Evolutionary conservation across 177 flowering plant species (phyloP).

Genomic region (Vitis hybrid): DNA sequence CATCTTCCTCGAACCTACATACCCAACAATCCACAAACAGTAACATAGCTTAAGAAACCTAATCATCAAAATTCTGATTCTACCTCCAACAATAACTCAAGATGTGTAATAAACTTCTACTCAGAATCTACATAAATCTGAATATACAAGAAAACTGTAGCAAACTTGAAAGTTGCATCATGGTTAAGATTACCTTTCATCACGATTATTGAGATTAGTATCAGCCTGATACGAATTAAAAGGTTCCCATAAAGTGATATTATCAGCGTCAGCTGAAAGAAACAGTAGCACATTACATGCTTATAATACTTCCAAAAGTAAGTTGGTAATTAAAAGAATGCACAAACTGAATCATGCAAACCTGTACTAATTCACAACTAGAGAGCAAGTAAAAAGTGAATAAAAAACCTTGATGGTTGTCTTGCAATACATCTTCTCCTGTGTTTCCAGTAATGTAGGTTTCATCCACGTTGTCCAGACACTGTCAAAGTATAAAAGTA

Average conservation of each 20-base stretch:
- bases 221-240: slow-evolving; percentile 42
- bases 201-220: slow-evolving; percentile 35
- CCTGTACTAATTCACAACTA: too few relatives aligned
- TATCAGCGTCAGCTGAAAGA: slow-evolving; percentile 60
- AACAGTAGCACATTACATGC: slow-evolving; percentile 10
- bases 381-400: not conserved
- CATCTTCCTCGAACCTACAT: slow-evolving; percentile 78
- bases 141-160: not conserved
- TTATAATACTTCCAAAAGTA: too few relatives aligned
- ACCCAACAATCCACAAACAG: not conserved
- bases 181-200: slow-evolving; percentile 59
- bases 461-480: slow-evolving; percentile 66
- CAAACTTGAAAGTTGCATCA: not conserved
- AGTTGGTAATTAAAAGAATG: too few relatives aligned
- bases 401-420: slow-evolving; percentile 74
- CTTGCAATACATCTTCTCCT: slow-evolving; percentile 30
- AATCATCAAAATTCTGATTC: too few relatives aligned
- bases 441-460: slow-evolving; percentile 28
- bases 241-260: slow-evolving; percentile 64
- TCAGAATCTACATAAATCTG: not conserved
- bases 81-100: too few relatives aligned
- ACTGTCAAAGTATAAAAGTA: slow-evolving; percentile 42
- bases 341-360: too few relatives aligned
- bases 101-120: not conserved
- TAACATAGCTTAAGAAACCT: not conserved